Evolutionary conservation across 208 protist species (phyloP).

Genomic region (Leishmania gerbilli): DNA sequence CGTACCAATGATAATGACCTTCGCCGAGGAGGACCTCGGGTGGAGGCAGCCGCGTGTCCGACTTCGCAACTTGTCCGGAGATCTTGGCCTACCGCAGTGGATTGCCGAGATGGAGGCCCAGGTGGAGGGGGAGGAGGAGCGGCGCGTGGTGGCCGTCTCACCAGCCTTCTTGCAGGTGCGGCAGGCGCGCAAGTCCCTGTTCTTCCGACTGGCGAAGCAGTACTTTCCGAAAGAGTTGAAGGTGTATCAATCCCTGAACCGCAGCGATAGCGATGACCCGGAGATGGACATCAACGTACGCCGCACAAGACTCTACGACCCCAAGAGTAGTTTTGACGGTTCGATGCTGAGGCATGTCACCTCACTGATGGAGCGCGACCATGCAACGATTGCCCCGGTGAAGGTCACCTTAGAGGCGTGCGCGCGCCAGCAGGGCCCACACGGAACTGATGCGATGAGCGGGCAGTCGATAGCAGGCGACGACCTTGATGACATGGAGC

Average conservation of each 20-base stretch:
- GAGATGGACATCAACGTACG: conserved; percentile 16
- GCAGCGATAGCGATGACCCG: conserved; percentile 65
- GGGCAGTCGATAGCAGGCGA: neutral
- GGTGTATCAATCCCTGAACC: conserved; percentile 54
- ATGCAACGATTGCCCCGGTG: conserved; percentile 60
- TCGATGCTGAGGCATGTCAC: conserved; percentile 74
- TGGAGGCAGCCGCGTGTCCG: conserved; percentile 84
- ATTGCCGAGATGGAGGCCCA: conserved; percentile 88
- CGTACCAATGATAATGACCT: conserved; percentile 64
- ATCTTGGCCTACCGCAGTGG: conserved; percentile 82
- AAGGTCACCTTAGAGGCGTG: conserved; percentile 27
- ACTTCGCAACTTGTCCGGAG: conserved; percentile 66
- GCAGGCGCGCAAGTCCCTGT: conserved; percentile 62
- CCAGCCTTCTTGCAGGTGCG: conserved; percentile 62
- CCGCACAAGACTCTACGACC: conserved; percentile 49
- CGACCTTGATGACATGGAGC: conserved; percentile 22
- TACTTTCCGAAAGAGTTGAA: conserved; percentile 85
- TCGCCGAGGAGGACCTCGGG: conserved; percentile 87
- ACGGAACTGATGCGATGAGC: neutral
- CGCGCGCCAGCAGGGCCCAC: neutral
- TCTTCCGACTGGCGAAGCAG: conserved; percentile 70
- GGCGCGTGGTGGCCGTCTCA: conserved; percentile 77
- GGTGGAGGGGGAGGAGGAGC: conserved; percentile 65
- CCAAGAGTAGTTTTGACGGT: conserved; percentile 27
- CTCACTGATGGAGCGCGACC: conserved; percentile 51